Evolutionary conservation across 306 rosid genomes (phyloP).

Genomic region (Quercus parvula): DNA sequence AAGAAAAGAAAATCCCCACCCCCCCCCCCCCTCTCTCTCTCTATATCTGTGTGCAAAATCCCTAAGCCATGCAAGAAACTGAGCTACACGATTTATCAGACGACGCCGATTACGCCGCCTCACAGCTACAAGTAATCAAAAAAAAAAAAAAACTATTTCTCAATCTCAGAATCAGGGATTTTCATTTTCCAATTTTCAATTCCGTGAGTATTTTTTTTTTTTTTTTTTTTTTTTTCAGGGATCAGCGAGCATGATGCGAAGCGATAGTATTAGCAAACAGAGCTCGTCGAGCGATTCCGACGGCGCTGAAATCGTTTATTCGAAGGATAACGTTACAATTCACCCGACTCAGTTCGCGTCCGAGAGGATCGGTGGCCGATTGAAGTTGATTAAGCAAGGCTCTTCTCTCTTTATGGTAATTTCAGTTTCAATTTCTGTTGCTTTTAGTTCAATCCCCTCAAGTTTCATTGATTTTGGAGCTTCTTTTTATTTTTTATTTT

Average conservation of each 20-base stretch:
- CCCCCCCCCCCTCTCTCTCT: neutral
- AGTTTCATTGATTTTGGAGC: neutral
- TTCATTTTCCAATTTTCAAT: neutral
- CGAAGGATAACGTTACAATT: conserved; percentile 90
- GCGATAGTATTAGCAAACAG: conserved; percentile 52
- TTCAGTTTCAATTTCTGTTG: neutral
- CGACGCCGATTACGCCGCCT: conserved; percentile 96
- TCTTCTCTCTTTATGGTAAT: conserved; percentile 72
- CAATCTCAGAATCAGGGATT: conserved; percentile 33
- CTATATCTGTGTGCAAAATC: conserved; percentile 11
- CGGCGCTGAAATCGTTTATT: conserved; percentile 64
- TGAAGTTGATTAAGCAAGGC: conserved; percentile 77
- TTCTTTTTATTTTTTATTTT: neutral
- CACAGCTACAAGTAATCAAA: conserved; percentile 69
- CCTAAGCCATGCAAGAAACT: conserved; percentile 64
- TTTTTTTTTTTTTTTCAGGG: conserved; percentile 41
- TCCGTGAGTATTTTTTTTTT: neutral
- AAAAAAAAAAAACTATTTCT: neutral
- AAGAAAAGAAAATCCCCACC: conserved; percentile 9
- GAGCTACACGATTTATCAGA: conserved; percentile 91
- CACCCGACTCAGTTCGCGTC: conserved; percentile 85
- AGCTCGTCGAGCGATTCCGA: conserved; percentile 69
- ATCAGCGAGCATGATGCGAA: conserved; percentile 58
- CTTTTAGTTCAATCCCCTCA: neutral
- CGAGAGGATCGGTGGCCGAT: conserved; percentile 84